phyloP scores from a whole-genome alignment of 1,284 basidiomycete genomes.

The Cerrena zonata region DNA sequence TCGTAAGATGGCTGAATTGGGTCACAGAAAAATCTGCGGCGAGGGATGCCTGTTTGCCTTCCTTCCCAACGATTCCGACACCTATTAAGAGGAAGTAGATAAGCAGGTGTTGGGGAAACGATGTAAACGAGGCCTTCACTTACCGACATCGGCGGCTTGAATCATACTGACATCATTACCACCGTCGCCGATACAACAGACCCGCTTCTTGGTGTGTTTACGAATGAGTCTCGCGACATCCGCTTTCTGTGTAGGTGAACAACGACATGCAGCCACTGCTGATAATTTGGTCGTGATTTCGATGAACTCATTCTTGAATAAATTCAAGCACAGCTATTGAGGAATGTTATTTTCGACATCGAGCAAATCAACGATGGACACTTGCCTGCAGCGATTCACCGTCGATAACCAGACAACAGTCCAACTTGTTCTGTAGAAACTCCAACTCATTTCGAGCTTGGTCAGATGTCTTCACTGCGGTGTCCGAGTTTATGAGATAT shows the following conservation, averaged over 20 bases:
- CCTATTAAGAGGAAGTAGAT: conserved; percentile 41
- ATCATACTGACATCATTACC: conserved; percentile 97
- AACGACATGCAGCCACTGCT: conserved; percentile 94
- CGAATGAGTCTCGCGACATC: conserved; percentile 93
- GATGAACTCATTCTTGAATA: conserved; percentile 91
- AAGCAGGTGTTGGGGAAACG: background rate
- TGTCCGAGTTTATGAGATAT: conserved; percentile 7
- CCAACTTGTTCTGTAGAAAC: conserved; percentile 88
- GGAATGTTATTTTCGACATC: no score
- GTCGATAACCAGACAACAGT: conserved; percentile 97
- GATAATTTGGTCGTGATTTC: conserved; percentile 93
- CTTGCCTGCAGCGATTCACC: conserved; percentile 90
- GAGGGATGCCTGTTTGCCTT: conserved; percentile 95
- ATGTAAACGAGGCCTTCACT: conserved; percentile 28
- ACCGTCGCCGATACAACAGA: conserved; percentile 96
- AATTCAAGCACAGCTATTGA: conserved; percentile 74
- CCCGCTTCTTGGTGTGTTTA: conserved; percentile 83
- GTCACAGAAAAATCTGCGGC: conserved; percentile 97
- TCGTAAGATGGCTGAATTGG: conserved; percentile 92
- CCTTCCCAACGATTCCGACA: conserved; percentile 96
- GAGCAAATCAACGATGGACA: conserved; percentile 1
- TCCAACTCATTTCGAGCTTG: conserved; percentile 87
- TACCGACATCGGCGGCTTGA: conserved; percentile 89
- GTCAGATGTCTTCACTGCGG: conserved; percentile 74
- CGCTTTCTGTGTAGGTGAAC: conserved; percentile 97